Evolutionary conservation across 2,329 filamentous ascomycete species (phyloP), one percentile per base, ranked within the genome.

Genomic region (Conoideocrella luteorostrata): DNA sequence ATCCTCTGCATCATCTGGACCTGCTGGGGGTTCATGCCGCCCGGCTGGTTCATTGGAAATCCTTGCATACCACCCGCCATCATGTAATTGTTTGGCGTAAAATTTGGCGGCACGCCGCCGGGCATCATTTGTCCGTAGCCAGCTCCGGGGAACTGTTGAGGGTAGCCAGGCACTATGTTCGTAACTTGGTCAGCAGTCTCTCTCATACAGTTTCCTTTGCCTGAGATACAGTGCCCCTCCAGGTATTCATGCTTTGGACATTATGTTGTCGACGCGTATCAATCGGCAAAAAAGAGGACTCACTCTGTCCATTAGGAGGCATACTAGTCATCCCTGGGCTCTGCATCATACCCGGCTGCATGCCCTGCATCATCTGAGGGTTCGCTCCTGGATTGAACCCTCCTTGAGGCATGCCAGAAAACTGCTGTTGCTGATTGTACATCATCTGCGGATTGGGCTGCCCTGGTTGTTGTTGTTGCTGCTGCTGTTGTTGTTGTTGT

Each of bases 261-360:
- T 10, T 18, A 20, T 17, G 18, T 15, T 21, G 33, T 10, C 7
- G 17, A 26, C 20, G 34, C 34, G 34, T 21, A 13, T 4, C 18
- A 15, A 13, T 22, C 10, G 21, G 3, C 18, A 26, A 9, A n/a
- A 12, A 23, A 37, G 17, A 7, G 6, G 49, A 69, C 76, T 72
- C 66, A 80, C 76, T 78, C 59, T 79, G 76, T 42, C 76, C 74
- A 68, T 78, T 80, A 50, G 71, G 63, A 52, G 68, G 66, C 74
- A 80, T 78, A 59, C 75, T 74, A 50, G 70, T 71, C 74, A 80
- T 77, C 57, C 65, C 72, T 53, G 74, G 62, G 59, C 72, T 78
- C 64, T 76, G 78, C 78, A 82, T 81, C 77, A 82, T 80, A 56
- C 71, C 75, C 62, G 68, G 70, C 64, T 72, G 69, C 32, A 70